A percentile compares a stretch with the other conserved stretches of the same genome.
Conservation (phyloP, 1,284 basidiomycete genomes). For the Porodaedalea pini region DNA sequence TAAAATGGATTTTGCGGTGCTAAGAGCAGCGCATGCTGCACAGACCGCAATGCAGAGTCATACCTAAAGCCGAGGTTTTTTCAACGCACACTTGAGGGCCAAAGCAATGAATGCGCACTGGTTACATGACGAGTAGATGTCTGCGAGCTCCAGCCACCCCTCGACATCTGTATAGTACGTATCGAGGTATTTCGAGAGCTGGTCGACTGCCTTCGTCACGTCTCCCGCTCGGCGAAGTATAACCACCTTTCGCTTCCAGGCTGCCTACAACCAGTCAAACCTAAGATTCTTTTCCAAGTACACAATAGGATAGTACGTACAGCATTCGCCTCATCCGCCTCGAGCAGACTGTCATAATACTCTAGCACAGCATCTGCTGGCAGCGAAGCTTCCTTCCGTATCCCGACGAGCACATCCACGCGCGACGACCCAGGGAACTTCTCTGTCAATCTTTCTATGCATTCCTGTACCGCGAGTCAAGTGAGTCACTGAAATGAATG, state of each 20-base stretch:
- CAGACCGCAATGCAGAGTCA: conserved; percentile 62
- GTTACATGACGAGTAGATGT: conserved; percentile 77
- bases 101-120: conserved; percentile 48
- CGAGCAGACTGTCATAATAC: conserved; percentile 69
- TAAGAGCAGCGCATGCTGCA: conserved; percentile 80
- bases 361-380: conserved; percentile 57
- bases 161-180: conserved; percentile 92
- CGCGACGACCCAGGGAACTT: conserved; percentile 84
- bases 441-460: conserved; percentile 61
- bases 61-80: conserved; percentile 42
- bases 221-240: conserved; percentile 61
- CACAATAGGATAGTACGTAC: conserved; percentile 44
- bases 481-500: background rate
- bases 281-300: background rate
- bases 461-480: conserved; percentile 40
- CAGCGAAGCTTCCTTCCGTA: conserved; percentile 78
- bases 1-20: conserved; percentile 85
- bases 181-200: conserved; percentile 81
- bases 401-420: conserved; percentile 80
- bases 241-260: conserved; percentile 83
- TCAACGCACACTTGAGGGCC: background rate
- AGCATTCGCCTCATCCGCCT: conserved; percentile 69
- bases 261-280: conserved; percentile 44
- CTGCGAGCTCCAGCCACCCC: conserved; percentile 91
- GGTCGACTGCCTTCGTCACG: conserved; percentile 64